Conservation (phyloP, 495 filamentous ascomycete species). For the Penicillium waksmanii region DNA sequence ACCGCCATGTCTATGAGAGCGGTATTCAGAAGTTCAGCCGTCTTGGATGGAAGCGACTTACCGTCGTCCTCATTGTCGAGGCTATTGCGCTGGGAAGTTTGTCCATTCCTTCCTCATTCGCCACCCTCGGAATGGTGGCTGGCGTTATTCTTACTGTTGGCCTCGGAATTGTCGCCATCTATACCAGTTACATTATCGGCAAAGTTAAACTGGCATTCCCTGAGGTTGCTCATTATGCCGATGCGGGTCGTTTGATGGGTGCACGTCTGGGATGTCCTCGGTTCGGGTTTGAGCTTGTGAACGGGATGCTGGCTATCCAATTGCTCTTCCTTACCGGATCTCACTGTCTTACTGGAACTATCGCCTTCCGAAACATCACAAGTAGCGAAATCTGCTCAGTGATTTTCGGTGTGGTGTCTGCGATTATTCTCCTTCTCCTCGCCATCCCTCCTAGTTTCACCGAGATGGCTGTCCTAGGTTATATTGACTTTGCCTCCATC, state of each 20-base stretch:
- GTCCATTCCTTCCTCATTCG: conserved; percentile 57
- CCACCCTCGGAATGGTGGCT: conserved; percentile 59
- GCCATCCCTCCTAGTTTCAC: conserved; percentile 58
- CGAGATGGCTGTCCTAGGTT: conserved; percentile 57
- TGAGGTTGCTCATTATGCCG: conserved; percentile 62
- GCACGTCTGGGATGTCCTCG: conserved; percentile 15
- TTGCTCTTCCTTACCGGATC: conserved; percentile 68
- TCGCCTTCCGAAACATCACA: conserved; percentile 63
- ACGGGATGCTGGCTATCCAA: conserved; percentile 58
- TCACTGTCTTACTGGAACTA: conserved; percentile 68
- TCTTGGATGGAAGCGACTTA: conserved; percentile 19
- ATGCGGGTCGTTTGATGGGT: conserved; percentile 59
- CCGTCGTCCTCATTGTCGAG: conserved; percentile 56
- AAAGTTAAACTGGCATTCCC: conserved; percentile 68
- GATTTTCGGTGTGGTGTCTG: conserved; percentile 60
- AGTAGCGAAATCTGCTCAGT: conserved; percentile 61
- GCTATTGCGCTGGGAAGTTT: conserved; percentile 62
- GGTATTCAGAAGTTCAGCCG: conserved; percentile 21
- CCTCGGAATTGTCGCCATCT: conserved; percentile 35
- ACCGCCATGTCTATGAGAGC: conserved; percentile 16
- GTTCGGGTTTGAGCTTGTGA: conserved; percentile 60
- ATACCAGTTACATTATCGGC: conserved; percentile 65
- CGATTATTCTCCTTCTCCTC: conserved; percentile 58
- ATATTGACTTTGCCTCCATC: conserved; percentile 33
- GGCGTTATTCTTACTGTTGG: conserved; percentile 51